These are phyloP conservation scores for Blastocladiella britannica DNA, from an alignment of 192 early-diverging fungal genomes.

Conservation along the genomic window DNA sequence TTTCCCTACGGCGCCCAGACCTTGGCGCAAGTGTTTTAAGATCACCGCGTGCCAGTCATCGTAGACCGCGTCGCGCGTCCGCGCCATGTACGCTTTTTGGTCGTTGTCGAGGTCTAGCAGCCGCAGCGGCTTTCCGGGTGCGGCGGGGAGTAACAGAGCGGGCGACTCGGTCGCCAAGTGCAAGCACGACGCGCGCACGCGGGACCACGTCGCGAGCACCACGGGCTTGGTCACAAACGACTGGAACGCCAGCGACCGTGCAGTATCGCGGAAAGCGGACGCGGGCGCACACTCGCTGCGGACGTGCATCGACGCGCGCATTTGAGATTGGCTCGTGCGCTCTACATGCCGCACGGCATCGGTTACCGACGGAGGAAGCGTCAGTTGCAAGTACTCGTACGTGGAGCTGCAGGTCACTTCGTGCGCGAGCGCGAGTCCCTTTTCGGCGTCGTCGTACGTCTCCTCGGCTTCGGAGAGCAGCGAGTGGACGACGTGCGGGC, in stretches of 20 bases:
- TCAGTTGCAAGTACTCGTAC: neutral
- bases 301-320: constrained; percentile 13
- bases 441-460: neutral
- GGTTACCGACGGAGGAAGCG: neutral
- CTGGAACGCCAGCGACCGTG: constrained; percentile 20
- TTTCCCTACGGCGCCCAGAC: constrained; percentile 40
- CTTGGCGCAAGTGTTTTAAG: constrained; percentile 22
- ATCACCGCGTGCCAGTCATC: constrained; percentile 31
- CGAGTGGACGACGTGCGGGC: neutral
- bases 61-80: constrained; percentile 23
- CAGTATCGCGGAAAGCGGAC: neutral
- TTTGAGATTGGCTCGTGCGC: constrained; percentile 15
- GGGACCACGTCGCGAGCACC: constrained; percentile 25
- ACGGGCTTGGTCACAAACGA: constrained; percentile 32
- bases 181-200: constrained; percentile 29
- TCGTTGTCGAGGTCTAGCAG: constrained; percentile 38
- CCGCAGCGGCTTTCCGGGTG: constrained; percentile 33
- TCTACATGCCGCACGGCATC: neutral
- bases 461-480: neutral
- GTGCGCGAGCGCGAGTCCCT: neutral
- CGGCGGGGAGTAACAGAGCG: constrained; percentile 11
- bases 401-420: neutral
- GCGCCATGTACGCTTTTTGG: constrained; percentile 25
- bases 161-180: constrained; percentile 8
- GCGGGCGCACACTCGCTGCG: neutral